Percentiles rank a stretch among this genome's conserved stretches.
These are phyloP conservation scores for Eudorina sp. DNA, from an alignment of 139 green algal genomes.

Conservation along the genomic window DNA sequence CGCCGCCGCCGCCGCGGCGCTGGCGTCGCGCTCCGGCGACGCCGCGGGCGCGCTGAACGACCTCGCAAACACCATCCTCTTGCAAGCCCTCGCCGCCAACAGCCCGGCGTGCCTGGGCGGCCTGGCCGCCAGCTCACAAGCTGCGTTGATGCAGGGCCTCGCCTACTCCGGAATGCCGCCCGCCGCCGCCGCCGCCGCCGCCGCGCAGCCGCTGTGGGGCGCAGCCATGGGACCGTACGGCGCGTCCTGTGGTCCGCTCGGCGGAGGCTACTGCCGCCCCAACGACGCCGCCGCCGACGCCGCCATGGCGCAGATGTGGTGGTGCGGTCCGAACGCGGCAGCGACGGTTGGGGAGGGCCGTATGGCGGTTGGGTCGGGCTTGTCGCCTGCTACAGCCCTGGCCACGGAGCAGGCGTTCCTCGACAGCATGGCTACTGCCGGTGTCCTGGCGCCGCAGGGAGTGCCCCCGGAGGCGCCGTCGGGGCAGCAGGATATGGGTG, in stretches of 20 bases:
- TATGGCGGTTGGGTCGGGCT: no score
- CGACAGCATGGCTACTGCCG: not conserved
- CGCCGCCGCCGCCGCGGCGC: not conserved
- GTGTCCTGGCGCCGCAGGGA: not conserved
- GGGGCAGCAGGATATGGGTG: not conserved
- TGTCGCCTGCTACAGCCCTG: no score
- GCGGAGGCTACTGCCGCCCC: not conserved
- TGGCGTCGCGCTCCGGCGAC: no score
- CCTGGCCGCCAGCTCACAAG: not conserved
- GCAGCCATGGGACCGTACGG: not conserved
- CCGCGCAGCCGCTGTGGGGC: not conserved
- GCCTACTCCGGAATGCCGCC: not conserved
- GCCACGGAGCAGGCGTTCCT: not conserved
- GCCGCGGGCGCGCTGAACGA: not conserved
- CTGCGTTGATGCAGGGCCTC: not conserved
- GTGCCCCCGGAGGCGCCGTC: not conserved
- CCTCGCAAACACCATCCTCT: not conserved
- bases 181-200: not conserved
- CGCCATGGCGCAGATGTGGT: not conserved
- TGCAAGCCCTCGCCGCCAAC: slow-evolving; percentile 6
- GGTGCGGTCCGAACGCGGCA: not conserved
- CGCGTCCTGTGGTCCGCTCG: not conserved
- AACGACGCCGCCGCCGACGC: not conserved
- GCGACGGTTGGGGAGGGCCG: no score
- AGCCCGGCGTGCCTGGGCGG: not conserved